Evolutionary conservation across 2,329 filamentous ascomycete species (phyloP), one percentile per base, ranked within the genome.

Genomic region (Penicillium brasilianum): DNA sequence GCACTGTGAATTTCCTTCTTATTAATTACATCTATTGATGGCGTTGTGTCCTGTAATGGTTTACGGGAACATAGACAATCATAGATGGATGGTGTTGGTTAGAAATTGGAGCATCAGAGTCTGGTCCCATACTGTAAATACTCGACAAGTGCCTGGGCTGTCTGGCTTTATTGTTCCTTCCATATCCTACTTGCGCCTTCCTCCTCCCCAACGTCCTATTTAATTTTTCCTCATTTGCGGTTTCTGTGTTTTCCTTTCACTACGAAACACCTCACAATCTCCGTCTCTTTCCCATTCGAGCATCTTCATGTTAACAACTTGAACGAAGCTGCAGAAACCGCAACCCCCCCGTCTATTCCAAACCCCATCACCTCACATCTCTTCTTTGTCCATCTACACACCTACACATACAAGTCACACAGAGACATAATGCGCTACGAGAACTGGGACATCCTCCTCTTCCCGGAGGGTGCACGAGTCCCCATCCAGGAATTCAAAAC

Each of bases 401-500:
- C 3, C 39, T 13, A 10, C 18, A 3, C 39, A 22, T 13, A 20
- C 18, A 18, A n/a, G 6, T 32, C 32, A 14, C 34, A 52, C 16
- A 18, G 9, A 22, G 10, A 25, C 76, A 83, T 69, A 64, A 96
- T 96, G 92, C 88, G 92, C 61, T 96, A 90, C 82, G 86, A 92
- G 69, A 88, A 92, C 71, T 96, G 92, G 92, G 92, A 96, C 71
- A 85, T 95, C 58, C 85, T 96, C 46, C 82, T 96, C 63, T 96
- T 96, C 74, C 89, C 91, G 0, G 80, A 81, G 76, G 83, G 85
- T 62, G 87, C 83, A 68, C 88, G 87, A 69, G 79, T 90, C 13
- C 92, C 92, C 0, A 77, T 93, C 58, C 90, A 91, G 75, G 92
- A 96, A 77, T 96, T 95, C 82, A 89, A 88, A 72, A 91, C 91